A percentile compares a stretch with the other conserved stretches of the same genome.
phyloP scores from a whole-genome alignment of 768 basidiomycete genomes.

The Pholiota molesta region DNA sequence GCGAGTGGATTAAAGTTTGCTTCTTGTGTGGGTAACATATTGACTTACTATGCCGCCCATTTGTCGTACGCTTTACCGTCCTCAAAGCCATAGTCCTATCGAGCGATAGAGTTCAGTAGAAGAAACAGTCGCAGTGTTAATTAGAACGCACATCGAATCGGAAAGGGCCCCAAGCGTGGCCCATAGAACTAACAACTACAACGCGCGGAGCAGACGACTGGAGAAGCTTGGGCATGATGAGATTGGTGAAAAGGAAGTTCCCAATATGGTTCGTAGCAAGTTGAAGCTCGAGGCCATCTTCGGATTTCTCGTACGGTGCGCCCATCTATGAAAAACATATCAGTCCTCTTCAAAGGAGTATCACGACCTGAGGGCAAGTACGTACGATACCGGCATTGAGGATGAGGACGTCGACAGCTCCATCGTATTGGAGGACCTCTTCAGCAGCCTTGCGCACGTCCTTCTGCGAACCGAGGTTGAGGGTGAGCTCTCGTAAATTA shows the following conservation, averaged over 20 bases:
- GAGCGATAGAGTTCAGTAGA: neutral
- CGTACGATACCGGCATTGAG: neutral
- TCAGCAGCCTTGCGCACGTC: neutral
- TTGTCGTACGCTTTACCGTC: constrained; percentile 6
- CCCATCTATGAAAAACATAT: neutral
- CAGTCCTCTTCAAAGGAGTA: no score
- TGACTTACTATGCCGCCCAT: neutral
- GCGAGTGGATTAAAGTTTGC: no score
- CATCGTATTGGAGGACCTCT: constrained; percentile 1
- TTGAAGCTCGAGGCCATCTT: constrained; percentile 2
- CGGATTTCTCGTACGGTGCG: constrained; percentile 1
- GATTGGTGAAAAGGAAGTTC: constrained; percentile 1
- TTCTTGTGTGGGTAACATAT: no score
- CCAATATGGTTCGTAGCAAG: constrained; percentile 4
- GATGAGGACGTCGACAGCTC: neutral
- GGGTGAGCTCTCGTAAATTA: neutral
- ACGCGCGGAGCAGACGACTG: neutral
- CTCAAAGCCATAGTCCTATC: constrained; percentile 1
- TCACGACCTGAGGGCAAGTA: no score
- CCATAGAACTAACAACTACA: neutral
- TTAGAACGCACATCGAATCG: neutral
- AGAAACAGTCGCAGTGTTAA: neutral
- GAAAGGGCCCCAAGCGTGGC: neutral
- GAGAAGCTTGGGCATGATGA: constrained; percentile 2
- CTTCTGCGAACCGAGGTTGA: constrained; percentile 3